These are phyloP conservation scores for Myxozyma lipomycoides DNA, from an alignment of 805 yeast genomes.

Conservation along the genomic window DNA sequence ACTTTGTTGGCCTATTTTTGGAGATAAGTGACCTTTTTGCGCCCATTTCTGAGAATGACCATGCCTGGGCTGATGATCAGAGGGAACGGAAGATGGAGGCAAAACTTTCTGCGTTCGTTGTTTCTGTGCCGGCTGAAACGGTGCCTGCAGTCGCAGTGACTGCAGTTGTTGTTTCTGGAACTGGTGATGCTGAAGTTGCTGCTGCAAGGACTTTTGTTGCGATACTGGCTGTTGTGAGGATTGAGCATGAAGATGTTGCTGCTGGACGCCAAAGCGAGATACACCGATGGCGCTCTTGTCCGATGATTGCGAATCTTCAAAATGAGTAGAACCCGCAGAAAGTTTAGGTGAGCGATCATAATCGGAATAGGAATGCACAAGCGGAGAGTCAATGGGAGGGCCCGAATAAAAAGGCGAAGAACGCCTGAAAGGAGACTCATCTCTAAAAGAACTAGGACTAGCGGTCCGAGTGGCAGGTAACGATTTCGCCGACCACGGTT, in stretches of 20 bases:
- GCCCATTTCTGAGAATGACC: too few species aligned
- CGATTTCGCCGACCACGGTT: constrained; percentile 14
- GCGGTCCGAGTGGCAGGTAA: constrained; percentile 25
- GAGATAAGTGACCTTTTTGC: too few species aligned
- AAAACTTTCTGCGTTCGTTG: not conserved
- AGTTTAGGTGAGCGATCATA: constrained; percentile 8
- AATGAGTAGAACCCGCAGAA: not conserved
- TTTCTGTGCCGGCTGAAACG: not conserved
- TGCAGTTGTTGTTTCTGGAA: constrained; percentile 24
- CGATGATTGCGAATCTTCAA: not conserved
- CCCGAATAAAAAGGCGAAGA: constrained; percentile 30
- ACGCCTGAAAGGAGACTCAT: constrained; percentile 28
- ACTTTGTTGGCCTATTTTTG: too few species aligned
- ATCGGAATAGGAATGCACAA: constrained; percentile 4
- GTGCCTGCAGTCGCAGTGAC: constrained; percentile 2
- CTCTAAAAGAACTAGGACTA: constrained; percentile 17
- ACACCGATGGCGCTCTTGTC: not conserved
- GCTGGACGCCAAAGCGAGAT: not conserved
- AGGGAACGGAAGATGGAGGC: not conserved
- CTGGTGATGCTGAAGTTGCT: constrained; percentile 17
- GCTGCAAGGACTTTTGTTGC: constrained; percentile 14
- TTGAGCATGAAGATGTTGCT: not conserved
- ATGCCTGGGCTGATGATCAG: not conserved
- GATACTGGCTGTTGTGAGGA: not conserved
- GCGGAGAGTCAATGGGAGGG: constrained; percentile 16